Base-by-base conservation (phyloP, 257 asterid genomes). In the Echium plantagineum region DNA sequence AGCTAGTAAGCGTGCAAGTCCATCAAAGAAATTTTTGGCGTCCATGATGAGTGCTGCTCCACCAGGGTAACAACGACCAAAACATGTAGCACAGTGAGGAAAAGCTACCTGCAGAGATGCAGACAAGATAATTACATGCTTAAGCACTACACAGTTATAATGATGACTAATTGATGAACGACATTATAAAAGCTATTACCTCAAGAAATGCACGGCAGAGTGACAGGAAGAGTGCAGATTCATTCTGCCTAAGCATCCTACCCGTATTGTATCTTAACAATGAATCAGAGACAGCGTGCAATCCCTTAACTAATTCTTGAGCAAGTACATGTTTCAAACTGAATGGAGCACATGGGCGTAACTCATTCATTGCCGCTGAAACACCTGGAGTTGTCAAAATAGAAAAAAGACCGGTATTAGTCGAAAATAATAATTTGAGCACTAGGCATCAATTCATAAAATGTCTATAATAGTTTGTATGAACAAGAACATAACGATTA, bases 341-440 rank as follows among this genome's bases (percentile, higher is more conserved):
- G 67, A 84, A 32, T 49, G 97, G 96, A 55, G 98, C 96, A 60
- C 98, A 89, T 13, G 96, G 97, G 16, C 97, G 94, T 52, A 93
- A 77, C 55, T 93, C 98, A 70, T 93, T 93, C 97, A 93, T 82
- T 58, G 98, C 95, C 20, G 89, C 91, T 59, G 96, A 86, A 71
- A 93, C 90, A 70, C 98, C 98, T 93, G 85, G 60, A 74, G 57
- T 63, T 32, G 66, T 55, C 28, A 57, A 74, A 3, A 56, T 62
- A 57, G 52, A 9, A 53, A 10, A 21, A n/a, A 8, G 26, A n/a
- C 57, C 8, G 26, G 22, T 10, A n/a, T 53, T n/a, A 53, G 57
- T 53, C 8, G 22, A 53, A 53, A 53, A 19, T 7, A 28, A 19
- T 53, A 15, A 53, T 53, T 53, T 42, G 15, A 42, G 49, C 49